Conservation (phyloP, 2,329 filamentous ascomycete species). For the Claviceps sp. region DNA sequence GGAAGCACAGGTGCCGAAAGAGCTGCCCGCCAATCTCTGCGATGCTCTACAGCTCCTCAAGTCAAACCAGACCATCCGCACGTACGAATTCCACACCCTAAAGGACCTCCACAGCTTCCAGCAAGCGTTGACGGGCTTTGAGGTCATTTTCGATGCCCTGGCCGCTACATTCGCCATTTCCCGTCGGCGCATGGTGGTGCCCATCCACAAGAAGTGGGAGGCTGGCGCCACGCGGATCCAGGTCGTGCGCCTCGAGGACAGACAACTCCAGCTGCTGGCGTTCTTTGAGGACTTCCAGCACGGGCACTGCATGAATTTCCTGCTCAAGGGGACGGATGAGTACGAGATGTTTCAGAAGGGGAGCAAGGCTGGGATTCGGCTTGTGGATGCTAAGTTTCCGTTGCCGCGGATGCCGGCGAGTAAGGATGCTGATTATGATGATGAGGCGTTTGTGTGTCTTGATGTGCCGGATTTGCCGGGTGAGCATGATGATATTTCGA, state of each 20-base stretch:
- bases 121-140: constrained; percentile 64
- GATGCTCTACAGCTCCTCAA: constrained; percentile 49
- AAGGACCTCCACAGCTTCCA: constrained; percentile 68
- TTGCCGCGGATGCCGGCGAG: constrained; percentile 50
- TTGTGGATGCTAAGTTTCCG: constrained; percentile 85
- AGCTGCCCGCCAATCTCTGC: constrained; percentile 47
- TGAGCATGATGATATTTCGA: constrained; percentile 82
- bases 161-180: constrained; percentile 70
- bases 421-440: constrained; percentile 37
- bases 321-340: constrained; percentile 69
- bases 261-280: constrained; percentile 62
- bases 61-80: constrained; percentile 52
- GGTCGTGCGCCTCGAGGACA: constrained; percentile 58
- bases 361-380: constrained; percentile 58
- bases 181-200: constrained; percentile 75
- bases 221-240: constrained; percentile 69
- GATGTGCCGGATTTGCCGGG: constrained; percentile 82
- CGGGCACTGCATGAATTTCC: constrained; percentile 79
- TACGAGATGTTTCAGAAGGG: constrained; percentile 57
- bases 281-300: constrained; percentile 85
- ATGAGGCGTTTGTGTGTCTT: constrained; percentile 66
- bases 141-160: constrained; percentile 59
- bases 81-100: constrained; percentile 52
- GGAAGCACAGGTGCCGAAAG: constrained; percentile 49
- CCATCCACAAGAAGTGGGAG: constrained; percentile 91